A percentile compares a stretch with the other conserved stretches of the same genome.
These are phyloP conservation scores for Nasturtium officinale DNA, from an alignment of 345 rosid species.

Conservation along the genomic window DNA sequence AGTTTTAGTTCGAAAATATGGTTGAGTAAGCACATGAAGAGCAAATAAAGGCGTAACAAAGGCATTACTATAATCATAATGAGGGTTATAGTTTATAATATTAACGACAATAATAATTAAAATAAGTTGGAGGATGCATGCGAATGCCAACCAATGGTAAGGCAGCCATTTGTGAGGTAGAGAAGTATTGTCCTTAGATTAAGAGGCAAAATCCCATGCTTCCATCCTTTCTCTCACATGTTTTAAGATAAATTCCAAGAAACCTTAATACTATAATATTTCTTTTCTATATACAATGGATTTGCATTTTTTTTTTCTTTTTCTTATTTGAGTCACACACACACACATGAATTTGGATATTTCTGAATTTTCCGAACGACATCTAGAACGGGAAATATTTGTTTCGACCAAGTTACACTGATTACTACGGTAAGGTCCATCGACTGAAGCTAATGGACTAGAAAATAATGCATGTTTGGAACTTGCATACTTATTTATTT, in stretches of 20 bases:
- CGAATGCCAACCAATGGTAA: constrained; percentile 53
- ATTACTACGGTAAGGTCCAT: neutral
- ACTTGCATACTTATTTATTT: neutral
- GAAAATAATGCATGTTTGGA: neutral
- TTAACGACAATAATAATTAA: constrained; percentile 34
- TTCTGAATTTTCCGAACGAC: neutral
- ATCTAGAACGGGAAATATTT: neutral
- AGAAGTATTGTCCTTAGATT: constrained; percentile 61
- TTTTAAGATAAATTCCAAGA: neutral
- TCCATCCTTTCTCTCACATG: constrained; percentile 35
- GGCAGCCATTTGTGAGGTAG: constrained; percentile 47
- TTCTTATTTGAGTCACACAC: neutral
- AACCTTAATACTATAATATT: neutral
- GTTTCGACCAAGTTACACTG: neutral
- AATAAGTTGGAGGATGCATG: constrained; percentile 38
- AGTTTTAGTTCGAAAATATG: constrained; percentile 5
- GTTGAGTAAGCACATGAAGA: constrained; percentile 28
- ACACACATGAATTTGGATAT: neutral
- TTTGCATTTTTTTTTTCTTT: neutral
- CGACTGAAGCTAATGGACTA: neutral
- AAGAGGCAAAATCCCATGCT: constrained; percentile 51
- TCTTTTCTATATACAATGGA: neutral
- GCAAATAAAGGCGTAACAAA: constrained; percentile 27
- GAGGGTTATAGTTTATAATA: constrained; percentile 17
- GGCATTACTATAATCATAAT: constrained; percentile 29